phyloP scores from a whole-genome alignment of 2,329 filamentous ascomycete species.

The Paraphoma sp. region DNA sequence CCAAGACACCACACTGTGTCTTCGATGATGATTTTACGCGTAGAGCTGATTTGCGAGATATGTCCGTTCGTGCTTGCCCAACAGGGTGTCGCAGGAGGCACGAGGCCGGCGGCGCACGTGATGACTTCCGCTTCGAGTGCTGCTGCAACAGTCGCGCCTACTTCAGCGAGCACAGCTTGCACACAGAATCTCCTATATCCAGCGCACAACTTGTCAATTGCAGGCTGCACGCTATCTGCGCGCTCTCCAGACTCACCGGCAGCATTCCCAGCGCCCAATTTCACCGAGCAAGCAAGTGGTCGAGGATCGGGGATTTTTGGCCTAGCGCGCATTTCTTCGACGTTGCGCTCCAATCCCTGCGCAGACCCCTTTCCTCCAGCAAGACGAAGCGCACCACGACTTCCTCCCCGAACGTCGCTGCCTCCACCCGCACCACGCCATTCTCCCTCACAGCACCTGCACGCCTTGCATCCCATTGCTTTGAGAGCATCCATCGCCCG shows the following conservation, averaged over 20 bases:
- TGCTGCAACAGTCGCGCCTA: slow-evolving; percentile 27
- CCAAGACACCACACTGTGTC: too few species aligned
- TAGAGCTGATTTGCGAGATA: neutral
- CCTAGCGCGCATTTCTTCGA: slow-evolving; percentile 42
- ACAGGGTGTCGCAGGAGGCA: neutral
- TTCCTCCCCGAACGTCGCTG: slow-evolving; percentile 43
- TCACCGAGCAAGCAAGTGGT: slow-evolving; percentile 3
- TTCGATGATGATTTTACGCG: too few species aligned
- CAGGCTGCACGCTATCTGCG: slow-evolving; percentile 9
- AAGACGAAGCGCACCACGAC: slow-evolving; percentile 41
- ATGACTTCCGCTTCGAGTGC: slow-evolving; percentile 28
- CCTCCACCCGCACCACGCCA: slow-evolving; percentile 36
- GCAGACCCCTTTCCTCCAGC: slow-evolving; percentile 47
- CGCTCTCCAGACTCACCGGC: neutral
- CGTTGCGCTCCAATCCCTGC: slow-evolving; percentile 45
- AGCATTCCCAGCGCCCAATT: slow-evolving; percentile 3
- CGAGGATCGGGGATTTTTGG: slow-evolving; percentile 39
- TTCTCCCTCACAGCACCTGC: slow-evolving; percentile 33
- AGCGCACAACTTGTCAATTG: slow-evolving; percentile 32
- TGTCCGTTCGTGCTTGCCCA: slow-evolving; percentile 3
- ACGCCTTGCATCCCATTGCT: slow-evolving; percentile 34
- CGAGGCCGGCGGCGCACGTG: slow-evolving; percentile 31
- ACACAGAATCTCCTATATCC: slow-evolving; percentile 15
- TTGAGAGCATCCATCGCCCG: slow-evolving; percentile 42
- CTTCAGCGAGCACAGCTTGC: slow-evolving; percentile 14